Conservation (phyloP, 768 basidiomycete genomes). For the Erythrobasidium yunnanense region DNA sequence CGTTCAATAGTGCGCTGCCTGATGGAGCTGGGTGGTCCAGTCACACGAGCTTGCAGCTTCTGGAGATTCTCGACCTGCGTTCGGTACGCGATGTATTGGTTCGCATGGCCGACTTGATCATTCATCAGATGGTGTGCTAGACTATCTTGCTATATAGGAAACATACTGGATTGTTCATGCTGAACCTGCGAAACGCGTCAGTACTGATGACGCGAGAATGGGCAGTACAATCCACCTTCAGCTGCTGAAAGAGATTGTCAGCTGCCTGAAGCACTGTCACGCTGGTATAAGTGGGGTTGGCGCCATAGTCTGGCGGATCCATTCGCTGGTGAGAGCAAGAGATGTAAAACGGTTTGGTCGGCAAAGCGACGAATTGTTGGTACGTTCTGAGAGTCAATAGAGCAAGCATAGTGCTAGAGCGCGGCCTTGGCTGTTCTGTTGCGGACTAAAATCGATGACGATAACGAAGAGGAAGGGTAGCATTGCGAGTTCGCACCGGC, state of each 20-base stretch:
- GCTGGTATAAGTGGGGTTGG: not conserved
- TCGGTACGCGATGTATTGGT: not conserved
- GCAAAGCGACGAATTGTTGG: too few species aligned
- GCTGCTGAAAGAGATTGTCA: slow-evolving; percentile 17
- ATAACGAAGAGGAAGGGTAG: too few species aligned
- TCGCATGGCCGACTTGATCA: slow-evolving; percentile 22
- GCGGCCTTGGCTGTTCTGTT: too few species aligned
- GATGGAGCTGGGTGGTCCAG: not conserved
- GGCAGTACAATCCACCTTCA: not conserved
- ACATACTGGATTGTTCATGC: slow-evolving; percentile 6
- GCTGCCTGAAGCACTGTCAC: slow-evolving; percentile 21
- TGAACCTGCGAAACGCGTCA: not conserved
- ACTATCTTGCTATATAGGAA: not conserved
- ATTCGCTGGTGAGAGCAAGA: too few species aligned
- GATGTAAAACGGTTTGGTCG: too few species aligned
- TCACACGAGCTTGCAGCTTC: not conserved
- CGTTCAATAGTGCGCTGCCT: slow-evolving; percentile 4
- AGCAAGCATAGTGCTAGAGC: too few species aligned
- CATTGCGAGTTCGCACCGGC: too few species aligned
- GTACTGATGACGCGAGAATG: not conserved
- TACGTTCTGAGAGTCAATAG: too few species aligned
- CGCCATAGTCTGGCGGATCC: not conserved
- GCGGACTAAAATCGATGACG: too few species aligned
- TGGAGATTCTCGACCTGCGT: slow-evolving; percentile 3
- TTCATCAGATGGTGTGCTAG: not conserved